Percentiles rank a stretch among this genome's conserved stretches.
These are phyloP conservation scores for Ziziphus jujuba DNA, from an alignment of 306 rosid species.

Conservation along the genomic window DNA sequence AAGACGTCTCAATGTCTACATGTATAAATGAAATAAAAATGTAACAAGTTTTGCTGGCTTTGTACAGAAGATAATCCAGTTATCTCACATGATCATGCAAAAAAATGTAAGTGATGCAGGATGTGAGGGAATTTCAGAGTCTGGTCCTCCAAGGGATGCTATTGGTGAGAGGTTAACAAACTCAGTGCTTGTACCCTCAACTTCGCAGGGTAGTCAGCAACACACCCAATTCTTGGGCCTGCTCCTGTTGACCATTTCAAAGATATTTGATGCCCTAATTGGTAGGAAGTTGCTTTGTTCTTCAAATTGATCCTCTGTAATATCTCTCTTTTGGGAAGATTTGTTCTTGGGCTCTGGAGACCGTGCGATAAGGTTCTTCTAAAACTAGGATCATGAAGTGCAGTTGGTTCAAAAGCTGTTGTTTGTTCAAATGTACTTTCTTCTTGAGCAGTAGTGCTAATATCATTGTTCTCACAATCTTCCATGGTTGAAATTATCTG, in stretches of 20 bases:
- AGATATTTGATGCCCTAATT: conserved; percentile 11
- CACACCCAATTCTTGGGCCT: conserved; percentile 27
- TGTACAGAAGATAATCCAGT: too few relatives aligned
- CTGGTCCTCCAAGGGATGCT: not conserved
- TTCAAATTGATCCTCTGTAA: conserved; percentile 27
- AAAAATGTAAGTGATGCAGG: not conserved
- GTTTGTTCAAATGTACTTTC: conserved; percentile 8
- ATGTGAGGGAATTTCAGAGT: not conserved
- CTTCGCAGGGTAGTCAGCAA: conserved; percentile 24
- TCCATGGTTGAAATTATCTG: conserved; percentile 18
- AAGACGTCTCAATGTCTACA: too few relatives aligned
- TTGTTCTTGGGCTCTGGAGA: conserved; percentile 4
- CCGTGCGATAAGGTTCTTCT: conserved; percentile 10
- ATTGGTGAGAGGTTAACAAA: conserved; percentile 8
- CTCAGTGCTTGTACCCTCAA: conserved; percentile 27
- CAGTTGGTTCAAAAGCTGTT: not conserved
- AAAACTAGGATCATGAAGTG: not conserved
- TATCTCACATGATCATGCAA: conserved; percentile 25
- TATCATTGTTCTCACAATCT: conserved; percentile 2
- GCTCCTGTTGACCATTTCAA: conserved; percentile 26
- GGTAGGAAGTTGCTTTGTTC: conserved; percentile 24
- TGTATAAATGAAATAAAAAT: too few relatives aligned
- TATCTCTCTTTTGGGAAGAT: conserved; percentile 12
- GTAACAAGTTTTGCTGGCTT: too few relatives aligned
- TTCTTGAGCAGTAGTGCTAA: conserved; percentile 2